Evolutionary conservation across 768 basidiomycete genomes (phyloP), one percentile per base, ranked within the genome.

Genomic region (Boletus sp.): DNA sequence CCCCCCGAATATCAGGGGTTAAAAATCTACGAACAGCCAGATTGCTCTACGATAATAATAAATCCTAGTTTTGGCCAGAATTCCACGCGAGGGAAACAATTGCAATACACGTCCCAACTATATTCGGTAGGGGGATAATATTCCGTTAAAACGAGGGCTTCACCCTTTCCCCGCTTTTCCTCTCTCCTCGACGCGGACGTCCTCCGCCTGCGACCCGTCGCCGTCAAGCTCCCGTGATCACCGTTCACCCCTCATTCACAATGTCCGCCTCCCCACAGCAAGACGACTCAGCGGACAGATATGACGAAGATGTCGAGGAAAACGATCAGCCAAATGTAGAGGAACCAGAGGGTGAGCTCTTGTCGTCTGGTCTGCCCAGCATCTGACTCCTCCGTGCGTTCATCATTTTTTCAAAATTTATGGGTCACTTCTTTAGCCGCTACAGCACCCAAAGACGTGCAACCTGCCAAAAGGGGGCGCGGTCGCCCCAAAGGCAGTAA

Each of bases 401-500:
- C 54, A 47, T 50, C 54, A 51, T 63, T 62, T 62, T 65, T 64
- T 50, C 42, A 30, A 39, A 59, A 62, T 58, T 63, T 65, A 55
- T 61, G 33, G 64, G 9, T 58, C n/a, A 49, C 62, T 60, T 59
- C 54, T 56, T 56, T 67, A 75, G 78, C 76, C 68, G 71, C 76
- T 59, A 68, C 78, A 56, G 73, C 77, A 55, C 70, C 76, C 59
- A 69, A 52, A 63, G 66, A 73, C 57, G 64, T 74, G 20, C 69
- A 67, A 54, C 51, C 82, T 41, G 64, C 69, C 59, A 94, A 92
- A 77, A 86, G 93, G 66, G 85, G 90, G 67, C 83, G 94, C 47
- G 94, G 94, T 52, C 85, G 94, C 62, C 94, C 94, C 58, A 92
- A 87, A 72, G 93, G 93, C 65, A 91, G 89, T 74, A 94, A 90